Evolutionary conservation across 2,329 filamentous ascomycete genomes (phyloP), one percentile per base, ranked within the genome.

Genomic region (Fusarium sublunatum): DNA sequence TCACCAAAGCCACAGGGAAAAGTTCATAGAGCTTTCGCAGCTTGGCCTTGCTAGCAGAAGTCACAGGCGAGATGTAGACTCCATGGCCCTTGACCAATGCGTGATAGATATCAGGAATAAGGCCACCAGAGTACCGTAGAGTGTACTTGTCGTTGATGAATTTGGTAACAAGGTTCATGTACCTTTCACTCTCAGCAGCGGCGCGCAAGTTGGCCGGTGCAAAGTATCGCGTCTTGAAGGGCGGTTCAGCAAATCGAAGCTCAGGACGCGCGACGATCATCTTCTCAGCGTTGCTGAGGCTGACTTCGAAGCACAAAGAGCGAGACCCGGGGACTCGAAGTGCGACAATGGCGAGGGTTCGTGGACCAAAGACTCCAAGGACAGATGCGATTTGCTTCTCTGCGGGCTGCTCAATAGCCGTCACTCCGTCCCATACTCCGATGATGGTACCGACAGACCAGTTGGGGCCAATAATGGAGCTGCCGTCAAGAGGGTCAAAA

Each of bases 401-500:
- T 0, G 72, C 64, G 0, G 83, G 81, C 46, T 78, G 76, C 3
- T 68, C 61, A 2, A 86, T 74, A 0, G 82, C 81, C 0, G 80
- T 78, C 0, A 64, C 34, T 3, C 83, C 83, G 28, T 81, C 78
- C 84, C 86, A 89, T 35, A 89, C 73, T 7, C 86, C 86, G 13
- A 87, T 74, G 58, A 89, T 88, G 42, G 85, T 81, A 22, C 84
- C 84, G 8, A 86, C 84, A 1, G 82, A 78, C 83, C 83, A 86
- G 68, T 86, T 86, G 2, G 84, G 78, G 1, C 77, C 82, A 39
- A 86, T 85, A 66, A 86, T 86, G 60, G 83, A 88, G 72, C 83
- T 86, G 10, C 86, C 86, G 64, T 89, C 86, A 0, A 89, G 79
- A 0, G 86, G 86, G 64, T 89, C 86, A 64, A 88, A 89, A 0